These are phyloP conservation scores for Asterochloris sp. DNA, from an alignment of 139 green algal genomes.

Conservation along the genomic window DNA sequence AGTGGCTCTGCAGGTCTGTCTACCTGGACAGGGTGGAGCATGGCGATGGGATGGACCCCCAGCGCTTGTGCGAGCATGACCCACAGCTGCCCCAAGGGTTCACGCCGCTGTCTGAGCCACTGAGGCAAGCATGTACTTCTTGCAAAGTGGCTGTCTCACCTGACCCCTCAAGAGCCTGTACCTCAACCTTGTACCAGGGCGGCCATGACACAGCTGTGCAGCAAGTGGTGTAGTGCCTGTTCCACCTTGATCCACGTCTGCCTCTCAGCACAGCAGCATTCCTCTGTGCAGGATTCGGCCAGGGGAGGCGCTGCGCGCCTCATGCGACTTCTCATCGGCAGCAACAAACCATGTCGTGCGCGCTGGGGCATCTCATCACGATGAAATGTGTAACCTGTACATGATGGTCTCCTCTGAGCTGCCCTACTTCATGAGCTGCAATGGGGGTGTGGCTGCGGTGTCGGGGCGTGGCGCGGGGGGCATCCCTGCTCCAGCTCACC, in stretches of 20 bases:
- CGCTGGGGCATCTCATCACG: constrained; percentile 46
- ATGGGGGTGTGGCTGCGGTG: background rate
- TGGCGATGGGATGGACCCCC: background rate
- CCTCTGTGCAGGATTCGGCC: constrained; percentile 13
- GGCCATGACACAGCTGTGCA: too few species aligned
- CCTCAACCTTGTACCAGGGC: too few species aligned
- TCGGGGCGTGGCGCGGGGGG: background rate
- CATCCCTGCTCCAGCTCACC: background rate
- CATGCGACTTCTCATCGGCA: constrained; percentile 78
- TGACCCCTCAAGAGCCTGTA: too few species aligned
- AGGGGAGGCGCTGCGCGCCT: constrained; percentile 46
- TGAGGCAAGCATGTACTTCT: background rate
- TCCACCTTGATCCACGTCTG: too few species aligned
- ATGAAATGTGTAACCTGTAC: constrained; percentile 97
- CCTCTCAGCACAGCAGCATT: background rate
- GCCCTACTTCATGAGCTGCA: constrained; percentile 43
- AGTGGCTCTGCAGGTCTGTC: constrained; percentile 19
- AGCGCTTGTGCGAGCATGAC: constrained; percentile 30
- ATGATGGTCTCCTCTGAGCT: constrained; percentile 58
- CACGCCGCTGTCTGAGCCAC: constrained; percentile 36
- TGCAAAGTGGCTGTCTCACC: too few species aligned
- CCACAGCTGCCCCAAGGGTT: constrained; percentile 76
- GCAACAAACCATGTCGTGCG: constrained; percentile 2
- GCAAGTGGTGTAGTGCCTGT: too few species aligned
- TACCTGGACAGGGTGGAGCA: constrained; percentile 22